phyloP scores from a whole-genome alignment of 2,329 filamentous ascomycete species.

The Metarhizium sp. region DNA sequence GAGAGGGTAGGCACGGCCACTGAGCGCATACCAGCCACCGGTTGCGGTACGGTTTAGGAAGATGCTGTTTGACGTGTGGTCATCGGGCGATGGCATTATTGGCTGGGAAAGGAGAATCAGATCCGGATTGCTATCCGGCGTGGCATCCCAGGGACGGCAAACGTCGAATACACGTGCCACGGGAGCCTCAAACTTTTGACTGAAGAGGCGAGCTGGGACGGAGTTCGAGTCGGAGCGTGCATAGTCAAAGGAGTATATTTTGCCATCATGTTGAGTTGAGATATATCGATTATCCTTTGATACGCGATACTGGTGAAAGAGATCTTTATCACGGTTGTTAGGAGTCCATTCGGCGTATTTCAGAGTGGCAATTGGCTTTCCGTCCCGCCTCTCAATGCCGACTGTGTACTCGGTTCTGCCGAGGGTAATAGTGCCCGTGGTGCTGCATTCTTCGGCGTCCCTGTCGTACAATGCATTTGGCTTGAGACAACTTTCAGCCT shows the following conservation, averaged over 20 bases:
- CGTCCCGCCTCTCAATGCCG: conserved; percentile 66
- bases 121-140: conserved; percentile 56
- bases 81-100: conserved; percentile 47
- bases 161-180: conserved; percentile 87
- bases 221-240: conserved; percentile 30
- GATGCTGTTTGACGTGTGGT: conserved; percentile 49
- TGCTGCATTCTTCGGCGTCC: conserved; percentile 66
- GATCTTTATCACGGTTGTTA: conserved; percentile 82
- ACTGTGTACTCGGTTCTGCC: conserved; percentile 87
- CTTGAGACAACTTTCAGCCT: conserved; percentile 65
- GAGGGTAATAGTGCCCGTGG: conserved; percentile 70
- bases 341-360: conserved; percentile 92
- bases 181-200: conserved; percentile 61
- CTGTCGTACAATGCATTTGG: conserved; percentile 58
- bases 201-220: conserved; percentile 49
- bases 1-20: conserved; percentile 74
- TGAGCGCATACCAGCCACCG: conserved; percentile 94
- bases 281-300: conserved; percentile 86
- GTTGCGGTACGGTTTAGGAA: conserved; percentile 79
- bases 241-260: conserved; percentile 71
- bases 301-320: conserved; percentile 69
- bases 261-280: conserved; percentile 76
- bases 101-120: conserved; percentile 85
- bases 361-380: conserved; percentile 74
- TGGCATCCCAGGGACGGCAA: conserved; percentile 60